These are phyloP conservation scores for Scedosporium apiospermum DNA, from an alignment of 2,329 filamentous ascomycete species.

Conservation along the genomic window DNA sequence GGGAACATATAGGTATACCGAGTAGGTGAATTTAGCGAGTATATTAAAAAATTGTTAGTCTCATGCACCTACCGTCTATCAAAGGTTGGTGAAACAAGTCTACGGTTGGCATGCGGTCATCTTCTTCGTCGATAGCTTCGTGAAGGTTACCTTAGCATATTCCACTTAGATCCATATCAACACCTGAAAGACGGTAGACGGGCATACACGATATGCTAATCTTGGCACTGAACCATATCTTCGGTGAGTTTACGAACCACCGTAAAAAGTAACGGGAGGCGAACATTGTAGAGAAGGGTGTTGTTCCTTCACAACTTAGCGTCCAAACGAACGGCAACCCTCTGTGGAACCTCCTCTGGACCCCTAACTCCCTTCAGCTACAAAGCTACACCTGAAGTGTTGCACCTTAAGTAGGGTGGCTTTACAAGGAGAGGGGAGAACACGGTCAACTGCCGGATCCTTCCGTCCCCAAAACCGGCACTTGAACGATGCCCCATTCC, in stretches of 20 bases:
- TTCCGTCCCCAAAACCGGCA: not conserved
- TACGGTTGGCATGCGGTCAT: too few species aligned
- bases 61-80: too few species aligned
- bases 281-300: too few species aligned
- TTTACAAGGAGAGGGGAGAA: not conserved
- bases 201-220: not conserved
- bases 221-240: not conserved
- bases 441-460: not conserved
- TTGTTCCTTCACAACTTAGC: too few species aligned
- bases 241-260: not conserved
- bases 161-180: not conserved
- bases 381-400: not conserved
- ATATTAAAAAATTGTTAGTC: too few species aligned
- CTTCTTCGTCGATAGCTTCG: not conserved
- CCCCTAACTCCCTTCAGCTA: not conserved
- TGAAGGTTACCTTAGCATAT: not conserved
- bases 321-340: too few species aligned
- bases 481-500: not conserved
- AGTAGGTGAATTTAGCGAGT: too few species aligned
- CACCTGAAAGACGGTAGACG: not conserved
- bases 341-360: too few species aligned
- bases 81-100: too few species aligned
- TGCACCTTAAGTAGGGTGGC: not conserved
- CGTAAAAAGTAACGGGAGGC: not conserved
- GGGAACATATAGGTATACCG: too few species aligned